Evolutionary conservation across 176 grass and related monocot genomes (phyloP).

Genomic region (Cymbopogon citratus): DNA sequence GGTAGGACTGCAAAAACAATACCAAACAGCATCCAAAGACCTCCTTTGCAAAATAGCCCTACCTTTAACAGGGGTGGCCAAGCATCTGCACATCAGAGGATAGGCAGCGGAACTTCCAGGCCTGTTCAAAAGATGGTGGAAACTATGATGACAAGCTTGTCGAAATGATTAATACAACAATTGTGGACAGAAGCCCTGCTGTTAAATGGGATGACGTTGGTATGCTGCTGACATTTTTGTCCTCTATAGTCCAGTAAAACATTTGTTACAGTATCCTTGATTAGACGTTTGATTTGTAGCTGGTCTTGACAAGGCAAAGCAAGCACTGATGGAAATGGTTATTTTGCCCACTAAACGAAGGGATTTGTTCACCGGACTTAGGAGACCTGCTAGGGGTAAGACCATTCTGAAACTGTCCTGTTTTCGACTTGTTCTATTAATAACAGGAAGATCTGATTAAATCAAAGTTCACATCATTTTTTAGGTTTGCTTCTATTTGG

Average conservation of each 20-base stretch:
- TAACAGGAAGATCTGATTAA: background rate
- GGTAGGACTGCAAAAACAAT: slow-evolving; percentile 22
- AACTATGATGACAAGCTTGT: slow-evolving; percentile 56
- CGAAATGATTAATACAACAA: slow-evolving; percentile 93
- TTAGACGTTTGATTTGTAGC: slow-evolving; percentile 43
- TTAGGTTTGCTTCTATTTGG: slow-evolving; percentile 82
- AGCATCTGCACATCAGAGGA: slow-evolving; percentile 34
- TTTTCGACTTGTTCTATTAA: slow-evolving; percentile 1
- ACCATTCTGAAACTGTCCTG: background rate
- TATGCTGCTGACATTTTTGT: slow-evolving; percentile 27
- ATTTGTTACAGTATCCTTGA: slow-evolving; percentile 1
- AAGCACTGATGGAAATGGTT: slow-evolving; percentile 99
- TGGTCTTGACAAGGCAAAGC: slow-evolving; percentile 94
- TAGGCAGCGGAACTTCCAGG: slow-evolving; percentile 22
- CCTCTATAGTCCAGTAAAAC: background rate
- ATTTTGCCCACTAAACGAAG: slow-evolving; percentile 94
- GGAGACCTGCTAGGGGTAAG: slow-evolving; percentile 85
- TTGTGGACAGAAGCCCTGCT: slow-evolving; percentile 89
- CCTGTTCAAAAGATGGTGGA: slow-evolving; percentile 42
- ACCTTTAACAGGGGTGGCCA: slow-evolving; percentile 44
- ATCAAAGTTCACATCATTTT: slow-evolving; percentile 2
- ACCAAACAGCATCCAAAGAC: slow-evolving; percentile 18
- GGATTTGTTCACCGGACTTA: slow-evolving; percentile 85
- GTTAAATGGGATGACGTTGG: slow-evolving; percentile 96
- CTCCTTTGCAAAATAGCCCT: slow-evolving; percentile 27